Evolutionary conservation across 2,329 filamentous ascomycete genomes (phyloP), one percentile per base, ranked within the genome.

Genomic region (Aspergillus oerlinghausenensis): DNA sequence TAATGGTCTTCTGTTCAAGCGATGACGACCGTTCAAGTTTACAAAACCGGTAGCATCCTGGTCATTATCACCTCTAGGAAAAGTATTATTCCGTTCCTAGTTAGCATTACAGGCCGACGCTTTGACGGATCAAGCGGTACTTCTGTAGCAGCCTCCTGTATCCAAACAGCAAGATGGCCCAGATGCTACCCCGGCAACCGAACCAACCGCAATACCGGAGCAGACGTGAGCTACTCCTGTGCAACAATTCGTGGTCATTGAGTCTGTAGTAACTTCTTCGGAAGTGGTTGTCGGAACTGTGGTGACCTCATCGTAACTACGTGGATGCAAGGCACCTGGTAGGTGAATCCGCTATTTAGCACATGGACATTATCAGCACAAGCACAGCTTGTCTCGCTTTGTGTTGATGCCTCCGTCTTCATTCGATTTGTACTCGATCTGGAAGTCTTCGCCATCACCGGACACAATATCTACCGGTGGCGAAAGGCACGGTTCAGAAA

Each of bases 341-440:
- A 64, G 0, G 66, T 75, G 59, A 80, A 79, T 23, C 73, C 65
- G 55, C 65, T 67, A 1, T 71, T 61, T 3, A 74, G 60, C 26
- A 79, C 70, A 54, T 78, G 78, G 5, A 70, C 76, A n/a, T 80
- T 69, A 55, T 80, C 77, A 0, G 77, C 72, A 58, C 77, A 80
- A 7, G 77, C 77, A 59, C 79, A 80, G 65, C 75, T 79, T 0
- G 75, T 77, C 56, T 77, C 66, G 28, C 76, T 23, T 23, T 23
- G 23, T 73, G 28, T 70, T 71, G 43, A 75, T 72, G 29, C 10
- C 10, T 4, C 69, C 71, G 35, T 76, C 76, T 35, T 71, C 75
- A 21, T 75, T 74, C 0, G 74, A 71, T 50, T 70, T 71, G 60
- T 80, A 80, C 49, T 72, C 73, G 35, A 80, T 66, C 57, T 79